Conservation (phyloP, 2,329 filamentous ascomycete species). For the Magnaporthiopsis rhizophila region DNA sequence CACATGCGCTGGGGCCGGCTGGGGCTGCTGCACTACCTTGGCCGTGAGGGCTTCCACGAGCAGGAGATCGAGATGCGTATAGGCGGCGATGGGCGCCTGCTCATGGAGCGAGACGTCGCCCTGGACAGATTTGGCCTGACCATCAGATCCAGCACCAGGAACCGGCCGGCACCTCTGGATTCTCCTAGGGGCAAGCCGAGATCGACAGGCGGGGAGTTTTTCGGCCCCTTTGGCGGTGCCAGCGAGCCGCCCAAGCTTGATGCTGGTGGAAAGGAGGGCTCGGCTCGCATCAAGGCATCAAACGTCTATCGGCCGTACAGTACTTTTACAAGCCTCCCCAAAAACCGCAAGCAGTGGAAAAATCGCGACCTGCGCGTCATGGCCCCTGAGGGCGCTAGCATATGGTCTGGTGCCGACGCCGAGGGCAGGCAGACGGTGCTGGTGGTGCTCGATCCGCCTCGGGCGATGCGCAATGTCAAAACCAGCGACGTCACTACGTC, state of each 20-base stretch:
- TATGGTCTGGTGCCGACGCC: not conserved
- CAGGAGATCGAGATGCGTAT: not conserved
- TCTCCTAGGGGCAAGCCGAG: not conserved
- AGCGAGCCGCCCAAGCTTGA: not conserved
- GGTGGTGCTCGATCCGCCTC: not conserved
- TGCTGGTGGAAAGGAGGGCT: not conserved
- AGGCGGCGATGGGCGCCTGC: not conserved
- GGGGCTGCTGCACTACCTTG: not conserved
- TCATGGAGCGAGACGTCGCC: not conserved
- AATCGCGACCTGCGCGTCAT: not conserved
- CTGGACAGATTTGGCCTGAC: not conserved
- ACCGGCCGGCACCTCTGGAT: too few species aligned
- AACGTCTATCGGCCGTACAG: not conserved
- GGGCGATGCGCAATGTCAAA: not conserved
- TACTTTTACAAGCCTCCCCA: not conserved
- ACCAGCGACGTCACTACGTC: not conserved
- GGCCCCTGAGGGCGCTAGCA: not conserved
- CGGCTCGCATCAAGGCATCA: not conserved
- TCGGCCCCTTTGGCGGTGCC: not conserved
- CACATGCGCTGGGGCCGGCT: not conserved
- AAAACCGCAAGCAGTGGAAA: not conserved
- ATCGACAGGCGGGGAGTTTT: not conserved
- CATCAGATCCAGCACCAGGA: not conserved
- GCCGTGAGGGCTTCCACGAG: not conserved
- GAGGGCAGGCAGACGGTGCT: not conserved